phyloP scores from a whole-genome alignment of 1,139 yeast genomes.

The Meyerozyma sp. region DNA sequence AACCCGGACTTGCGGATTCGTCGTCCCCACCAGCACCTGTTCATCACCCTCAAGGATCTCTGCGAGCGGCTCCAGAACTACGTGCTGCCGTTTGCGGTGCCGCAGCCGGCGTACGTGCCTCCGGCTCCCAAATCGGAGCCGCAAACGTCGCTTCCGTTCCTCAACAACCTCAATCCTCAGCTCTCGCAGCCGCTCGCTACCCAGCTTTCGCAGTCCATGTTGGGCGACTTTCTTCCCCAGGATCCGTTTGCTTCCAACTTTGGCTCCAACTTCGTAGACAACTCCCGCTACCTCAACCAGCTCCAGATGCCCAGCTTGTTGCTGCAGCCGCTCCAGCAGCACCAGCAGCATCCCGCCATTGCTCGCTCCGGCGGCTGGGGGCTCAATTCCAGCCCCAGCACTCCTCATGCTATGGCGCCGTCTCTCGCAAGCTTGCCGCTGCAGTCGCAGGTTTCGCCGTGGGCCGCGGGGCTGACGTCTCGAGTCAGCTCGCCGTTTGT shows the following conservation, averaged over 20 bases:
- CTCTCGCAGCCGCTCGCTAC: conserved; percentile 12
- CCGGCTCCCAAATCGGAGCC: conserved; percentile 3
- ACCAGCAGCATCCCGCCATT: conserved; percentile 25
- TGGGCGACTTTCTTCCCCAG: not conserved
- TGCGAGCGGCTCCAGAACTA: conserved; percentile 44
- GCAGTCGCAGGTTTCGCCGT: conserved; percentile 30
- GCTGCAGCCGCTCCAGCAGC: conserved; percentile 11
- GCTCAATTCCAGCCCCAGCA: conserved; percentile 25
- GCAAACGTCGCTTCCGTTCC: conserved; percentile 6
- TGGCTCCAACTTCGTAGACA: conserved; percentile 2
- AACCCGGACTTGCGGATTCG: conserved; percentile 51
- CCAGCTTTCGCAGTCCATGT: conserved; percentile 4
- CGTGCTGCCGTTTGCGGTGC: conserved; percentile 56
- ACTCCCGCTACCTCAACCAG: conserved; percentile 4
- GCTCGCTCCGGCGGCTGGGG: conserved; percentile 40
- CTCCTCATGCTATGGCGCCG: conserved; percentile 25
- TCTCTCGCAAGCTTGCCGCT: conserved; percentile 8
- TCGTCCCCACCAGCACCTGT: conserved; percentile 42
- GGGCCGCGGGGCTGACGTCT: conserved; percentile 30
- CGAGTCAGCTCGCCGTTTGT: conserved; percentile 41
- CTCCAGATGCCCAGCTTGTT: conserved; percentile 11
- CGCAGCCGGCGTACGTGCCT: conserved; percentile 29
- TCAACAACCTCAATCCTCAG: conserved; percentile 20
- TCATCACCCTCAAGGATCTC: conserved; percentile 39
- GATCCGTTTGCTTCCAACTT: not conserved